These are phyloP conservation scores for Cercophora samala DNA, from an alignment of 495 filamentous ascomycete species.

Conservation along the genomic window DNA sequence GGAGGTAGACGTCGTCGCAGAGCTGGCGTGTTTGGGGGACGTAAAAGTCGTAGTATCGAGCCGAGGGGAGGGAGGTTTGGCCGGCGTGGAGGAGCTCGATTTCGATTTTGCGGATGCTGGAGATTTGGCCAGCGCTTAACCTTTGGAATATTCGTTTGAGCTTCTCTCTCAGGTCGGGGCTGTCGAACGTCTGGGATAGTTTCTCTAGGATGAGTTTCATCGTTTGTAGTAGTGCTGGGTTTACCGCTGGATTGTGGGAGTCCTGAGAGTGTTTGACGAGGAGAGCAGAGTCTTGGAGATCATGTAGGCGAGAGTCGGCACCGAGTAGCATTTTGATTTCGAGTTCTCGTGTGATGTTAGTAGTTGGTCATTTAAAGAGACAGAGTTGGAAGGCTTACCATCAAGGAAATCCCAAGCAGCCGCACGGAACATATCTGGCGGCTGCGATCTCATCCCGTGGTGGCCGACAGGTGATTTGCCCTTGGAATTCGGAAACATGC, in stretches of 20 bases:
- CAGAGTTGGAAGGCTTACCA: constrained; percentile 31
- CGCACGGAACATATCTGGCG: constrained; percentile 35
- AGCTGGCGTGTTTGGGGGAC: constrained; percentile 32
- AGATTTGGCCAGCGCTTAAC: constrained; percentile 32
- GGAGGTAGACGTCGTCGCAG: constrained; percentile 41
- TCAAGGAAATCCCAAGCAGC: constrained; percentile 49
- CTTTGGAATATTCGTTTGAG: constrained; percentile 30
- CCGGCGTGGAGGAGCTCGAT: constrained; percentile 46
- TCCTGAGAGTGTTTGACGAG: constrained; percentile 35
- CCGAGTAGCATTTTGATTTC: constrained; percentile 40
- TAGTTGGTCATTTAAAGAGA: background rate
- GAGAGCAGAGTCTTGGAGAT: constrained; percentile 35
- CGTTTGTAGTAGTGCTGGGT: constrained; percentile 30
- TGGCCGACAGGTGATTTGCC: constrained; percentile 38
- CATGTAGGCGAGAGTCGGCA: constrained; percentile 23
- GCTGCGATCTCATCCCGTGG: background rate
- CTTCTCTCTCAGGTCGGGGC: constrained; percentile 22
- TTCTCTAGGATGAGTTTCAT: constrained; percentile 31
- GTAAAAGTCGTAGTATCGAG: constrained; percentile 35
- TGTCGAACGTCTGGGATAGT: constrained; percentile 24
- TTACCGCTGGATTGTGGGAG: constrained; percentile 12
- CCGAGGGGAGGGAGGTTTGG: constrained; percentile 34
- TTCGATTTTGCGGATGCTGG: constrained; percentile 41
- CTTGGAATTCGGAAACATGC: constrained; percentile 32
- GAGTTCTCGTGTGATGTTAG: constrained; percentile 32